A percentile compares a stretch with the other conserved stretches of the same genome.
Conservation (phyloP, 306 rosid species). For the Crotalaria pallida region DNA sequence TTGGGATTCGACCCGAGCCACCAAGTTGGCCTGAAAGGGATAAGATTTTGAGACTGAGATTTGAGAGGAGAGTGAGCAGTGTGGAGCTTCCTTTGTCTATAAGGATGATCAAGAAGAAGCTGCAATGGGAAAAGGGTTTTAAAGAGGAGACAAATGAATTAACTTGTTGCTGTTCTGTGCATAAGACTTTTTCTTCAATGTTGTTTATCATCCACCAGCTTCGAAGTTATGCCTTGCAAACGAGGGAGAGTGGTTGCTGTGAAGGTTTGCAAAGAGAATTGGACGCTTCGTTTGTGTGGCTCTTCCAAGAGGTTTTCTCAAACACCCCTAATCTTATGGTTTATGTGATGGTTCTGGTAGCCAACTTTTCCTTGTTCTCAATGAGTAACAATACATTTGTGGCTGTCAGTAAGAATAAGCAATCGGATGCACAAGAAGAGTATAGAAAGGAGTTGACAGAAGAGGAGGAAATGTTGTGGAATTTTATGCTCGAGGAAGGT, state of each 20-base stretch:
- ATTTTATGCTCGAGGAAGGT: conserved; percentile 49
- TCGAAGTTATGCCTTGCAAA: conserved; percentile 53
- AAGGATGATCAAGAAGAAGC: conserved; percentile 60
- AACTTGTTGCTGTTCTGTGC: conserved; percentile 36
- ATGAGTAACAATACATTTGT: conserved; percentile 32
- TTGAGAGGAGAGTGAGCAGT: conserved; percentile 42
- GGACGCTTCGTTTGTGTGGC: conserved; percentile 68
- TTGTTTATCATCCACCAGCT: conserved; percentile 55
- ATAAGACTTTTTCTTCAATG: conserved; percentile 54
- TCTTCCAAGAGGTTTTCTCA: conserved; percentile 67
- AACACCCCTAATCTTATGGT: conserved; percentile 65
- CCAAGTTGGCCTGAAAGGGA: conserved; percentile 58
- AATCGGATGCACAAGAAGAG: conserved; percentile 12
- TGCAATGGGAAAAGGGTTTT: conserved; percentile 27
- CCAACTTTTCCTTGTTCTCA: conserved; percentile 55
- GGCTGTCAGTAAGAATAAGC: background rate
- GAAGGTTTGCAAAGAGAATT: conserved; percentile 60
- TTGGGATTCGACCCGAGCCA: conserved; percentile 55
- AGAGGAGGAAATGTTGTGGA: conserved; percentile 56
- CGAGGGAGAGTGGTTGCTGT: conserved; percentile 41
- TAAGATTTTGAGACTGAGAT: conserved; percentile 28
- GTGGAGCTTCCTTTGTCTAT: conserved; percentile 53
- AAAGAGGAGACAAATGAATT: conserved; percentile 23
- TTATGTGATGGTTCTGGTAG: conserved; percentile 61
- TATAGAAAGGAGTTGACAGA: conserved; percentile 20